Base-by-base conservation (phyloP, 2,329 filamentous ascomycete genomes). In the Rhynchosporium graminicola region DNA sequence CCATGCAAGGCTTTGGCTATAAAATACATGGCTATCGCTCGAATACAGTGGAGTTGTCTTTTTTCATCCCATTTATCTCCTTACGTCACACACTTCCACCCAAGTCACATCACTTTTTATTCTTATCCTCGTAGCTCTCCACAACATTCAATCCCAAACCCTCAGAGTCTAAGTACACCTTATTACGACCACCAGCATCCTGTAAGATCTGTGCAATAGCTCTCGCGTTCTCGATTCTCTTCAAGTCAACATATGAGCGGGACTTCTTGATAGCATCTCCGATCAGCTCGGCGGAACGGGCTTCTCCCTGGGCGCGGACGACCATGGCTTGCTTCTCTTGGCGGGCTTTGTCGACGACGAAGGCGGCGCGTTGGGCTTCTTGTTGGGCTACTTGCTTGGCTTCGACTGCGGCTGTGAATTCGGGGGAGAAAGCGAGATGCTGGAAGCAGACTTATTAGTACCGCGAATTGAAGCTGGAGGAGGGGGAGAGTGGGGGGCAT, bases 241-340 rank as follows among this genome's bases (percentile, higher is more conserved):
- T 91, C 75, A 99, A 85, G 79, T 98, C 95, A 67, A 99, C 87
- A 77, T 99, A 99, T 68, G 92, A 90, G 80, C 93, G 90, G 82
- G 85, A 96, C 89, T 98, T 99, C 91, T 98, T 99, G 87, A 99
- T 96, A 65, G 95, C 95, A 59, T 99, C 95, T 78, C 95, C 95
- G 74, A 99, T 97, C 68, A 99, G 88, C 80, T 99, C 93, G 52
- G 95, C 95, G 45, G 95, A 98, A 69, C 95, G 91, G 56, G 95
- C 95, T 81, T 99, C 95, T 92, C 95, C 95, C 87, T 98, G 95
- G 3, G 95, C 95, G 80, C 92, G 92, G 75, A 99, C 95, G 61
- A 99, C 92, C 82, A 93, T 97, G 72, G 95, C 95, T 80, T 99
- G 95, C 84, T 99, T 99, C 85, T 99, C 95, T 80, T 99, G 95